Evolutionary conservation across 352 stramenopile genomes (phyloP), one percentile per base, ranked within the genome.

Genomic region (Globisporangium spiculum): DNA sequence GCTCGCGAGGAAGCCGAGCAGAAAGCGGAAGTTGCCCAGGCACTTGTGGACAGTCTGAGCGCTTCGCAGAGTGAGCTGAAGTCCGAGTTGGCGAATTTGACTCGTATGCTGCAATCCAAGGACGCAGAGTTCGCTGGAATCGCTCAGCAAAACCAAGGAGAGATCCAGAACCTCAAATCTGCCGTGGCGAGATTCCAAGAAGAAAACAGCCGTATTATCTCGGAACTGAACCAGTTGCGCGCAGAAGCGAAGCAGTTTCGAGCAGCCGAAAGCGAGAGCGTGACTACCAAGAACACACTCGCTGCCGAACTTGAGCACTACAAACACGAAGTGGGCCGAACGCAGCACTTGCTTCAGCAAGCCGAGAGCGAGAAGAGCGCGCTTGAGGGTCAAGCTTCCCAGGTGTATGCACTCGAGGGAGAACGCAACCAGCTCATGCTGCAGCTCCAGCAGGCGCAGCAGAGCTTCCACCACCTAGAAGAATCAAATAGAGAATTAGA

Each of bases 401-500:
- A 84, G 46, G 38, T 88, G 32, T 73, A 65, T 59, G 65, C 69
- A 5, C 69, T 89, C 38, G 70, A 77, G 22, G 71, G 79, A 16
- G 80, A 91, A 46, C 90, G 84, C 62, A 68, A 70, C 26, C 66
- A 75, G 36, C 56, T 85, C 38, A 56, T 78, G 26, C 64, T 78
- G 53, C 72, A 84, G 46, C 48, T 85, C 55, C 78, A 86, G 30
- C 65, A 79, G 22, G 72, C 84, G 2, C 81, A 93, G 63, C 73
- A 80, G 5, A 71, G 77, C 52, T 80, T 78, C 54, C 68, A 75
- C 36, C 66, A 62, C 27, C 65, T 91, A 24, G 77, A 86, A 27
- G 77, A 84, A 67, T 78, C 73, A 18, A 81, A 81, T 59, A 74
- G 74, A 16, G 81, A 89, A 46, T 69, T 93, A 7, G 83, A 92